phyloP scores from a whole-genome alignment of 768 basidiomycete species.

The Gymnopilus junonius region DNA sequence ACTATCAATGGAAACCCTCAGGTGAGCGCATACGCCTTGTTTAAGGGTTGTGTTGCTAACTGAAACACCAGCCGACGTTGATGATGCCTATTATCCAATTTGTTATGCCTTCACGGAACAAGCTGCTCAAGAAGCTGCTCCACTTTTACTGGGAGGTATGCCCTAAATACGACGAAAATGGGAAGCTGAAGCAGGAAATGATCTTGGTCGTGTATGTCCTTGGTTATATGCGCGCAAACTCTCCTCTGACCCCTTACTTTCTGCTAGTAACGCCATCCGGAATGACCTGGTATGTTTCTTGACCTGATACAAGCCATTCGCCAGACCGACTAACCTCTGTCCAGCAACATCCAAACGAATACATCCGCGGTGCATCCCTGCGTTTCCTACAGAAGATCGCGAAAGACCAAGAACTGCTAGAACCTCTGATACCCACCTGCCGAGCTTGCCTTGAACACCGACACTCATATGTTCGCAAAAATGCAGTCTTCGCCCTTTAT shows the following conservation, averaged over 20 bases:
- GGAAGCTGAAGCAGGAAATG: slow-evolving; percentile 99
- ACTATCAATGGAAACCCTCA: slow-evolving; percentile 95
- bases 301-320: slow-evolving; percentile 4
- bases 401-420: slow-evolving; percentile 90
- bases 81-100: slow-evolving; percentile 99
- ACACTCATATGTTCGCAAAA: slow-evolving; percentile 97
- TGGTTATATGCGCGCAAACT: not conserved
- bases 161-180: slow-evolving; percentile 95
- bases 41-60: slow-evolving; percentile 2
- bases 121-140: slow-evolving; percentile 94
- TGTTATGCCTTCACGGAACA: slow-evolving; percentile 93
- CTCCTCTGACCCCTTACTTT: slow-evolving; percentile 12
- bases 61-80: slow-evolving; percentile 66
- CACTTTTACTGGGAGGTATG: slow-evolving; percentile 98
- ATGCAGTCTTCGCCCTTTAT: slow-evolving; percentile 95
- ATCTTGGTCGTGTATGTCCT: slow-evolving; percentile 91
- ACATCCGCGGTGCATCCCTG: slow-evolving; percentile 96
- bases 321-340: slow-evolving; percentile 1
- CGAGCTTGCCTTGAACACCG: slow-evolving; percentile 95
- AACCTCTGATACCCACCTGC: slow-evolving; percentile 94
- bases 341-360: slow-evolving; percentile 99
- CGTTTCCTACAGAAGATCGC: slow-evolving; percentile 96
- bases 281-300: slow-evolving; percentile 83
- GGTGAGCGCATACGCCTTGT: slow-evolving; percentile 47
- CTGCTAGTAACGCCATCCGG: slow-evolving; percentile 86